Percentiles rank a stretch among this genome's conserved stretches.
Conservation (phyloP, 116 monocot species). For the Zostera marina region DNA sequence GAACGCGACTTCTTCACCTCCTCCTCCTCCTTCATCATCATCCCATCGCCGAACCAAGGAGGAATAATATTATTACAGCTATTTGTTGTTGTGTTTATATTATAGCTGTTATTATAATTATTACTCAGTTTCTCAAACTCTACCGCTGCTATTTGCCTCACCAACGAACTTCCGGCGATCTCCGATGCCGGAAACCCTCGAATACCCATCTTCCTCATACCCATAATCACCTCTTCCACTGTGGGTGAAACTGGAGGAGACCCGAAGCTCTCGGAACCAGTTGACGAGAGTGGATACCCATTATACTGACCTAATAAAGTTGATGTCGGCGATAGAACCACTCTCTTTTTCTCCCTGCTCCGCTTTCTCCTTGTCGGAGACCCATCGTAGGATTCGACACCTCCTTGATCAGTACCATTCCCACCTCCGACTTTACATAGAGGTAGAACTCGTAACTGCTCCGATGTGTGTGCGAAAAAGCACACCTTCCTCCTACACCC, state of each 20-base stretch:
- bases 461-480: conserved; percentile 55
- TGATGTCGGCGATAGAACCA: neutral
- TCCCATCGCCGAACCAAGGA: neutral
- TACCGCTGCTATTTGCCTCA: no score
- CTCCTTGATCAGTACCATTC: no score
- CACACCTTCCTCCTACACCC: conserved; percentile 40
- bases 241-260: neutral
- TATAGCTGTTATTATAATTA: no score
- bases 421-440: no score
- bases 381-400: conserved; percentile 18
- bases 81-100: no score
- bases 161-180: neutral
- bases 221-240: neutral
- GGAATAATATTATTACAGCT: no score
- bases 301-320: neutral
- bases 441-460: conserved; percentile 30
- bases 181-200: neutral
- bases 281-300: neutral
- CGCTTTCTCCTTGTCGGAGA: conserved; percentile 13
- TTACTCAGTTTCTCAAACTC: no score
- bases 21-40: neutral
- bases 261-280: neutral
- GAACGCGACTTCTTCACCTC: neutral
- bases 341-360: neutral
- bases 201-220: neutral